Evolutionary conservation across 1,284 basidiomycete species (phyloP), one percentile per base, ranked within the genome.

Genomic region (Microbotryum silenes-acaulis): DNA sequence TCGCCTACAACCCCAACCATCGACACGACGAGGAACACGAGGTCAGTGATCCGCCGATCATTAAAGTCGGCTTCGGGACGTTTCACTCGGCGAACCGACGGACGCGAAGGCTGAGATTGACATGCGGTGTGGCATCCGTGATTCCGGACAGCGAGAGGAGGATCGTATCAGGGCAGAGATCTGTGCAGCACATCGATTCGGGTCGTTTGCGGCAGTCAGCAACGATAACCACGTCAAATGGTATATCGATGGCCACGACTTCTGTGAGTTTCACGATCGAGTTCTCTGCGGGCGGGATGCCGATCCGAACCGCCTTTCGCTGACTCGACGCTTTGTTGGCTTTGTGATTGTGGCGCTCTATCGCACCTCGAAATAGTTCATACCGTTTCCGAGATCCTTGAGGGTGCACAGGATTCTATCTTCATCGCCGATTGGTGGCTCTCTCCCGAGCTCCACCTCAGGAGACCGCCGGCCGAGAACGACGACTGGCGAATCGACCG

Each of bases 401-500:
- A 94, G 58, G 56, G 65, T 12, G 79, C 79, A 0, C 72, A 71
- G 54, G 75, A 78, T 58, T 75, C 65, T 9, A 71, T 74, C 58
- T 69, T 64, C 61, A 78, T 72, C 44, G 29, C 61, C 18, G 72
- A 72, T 49, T 72, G 71, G 65, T 69, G 79, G 91, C 82, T 96
- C 61, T 88, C 88, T 0, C 91, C 91, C 1, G 91, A 96, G 73
- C 78, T 96, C 5, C 92, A 91, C 75, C 84, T 96, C 27, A 85
- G 92, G 54, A 86, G 93, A 20, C 93, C 93, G 0, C 85, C 91
- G 2, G 87, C 88, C 0, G 78, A 84, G 70, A 82, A 88, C 72
- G 83, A 85, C 8, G 85, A 93, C 74, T 29, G 47, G n/a, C 82
- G 92, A 23, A 81, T 97, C 31, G 92, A 97, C 74, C 78, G 85